Percentiles rank a stretch among this genome's conserved stretches.
phyloP scores from a whole-genome alignment of 306 rosid genomes.

The Sicyos baderoa region DNA sequence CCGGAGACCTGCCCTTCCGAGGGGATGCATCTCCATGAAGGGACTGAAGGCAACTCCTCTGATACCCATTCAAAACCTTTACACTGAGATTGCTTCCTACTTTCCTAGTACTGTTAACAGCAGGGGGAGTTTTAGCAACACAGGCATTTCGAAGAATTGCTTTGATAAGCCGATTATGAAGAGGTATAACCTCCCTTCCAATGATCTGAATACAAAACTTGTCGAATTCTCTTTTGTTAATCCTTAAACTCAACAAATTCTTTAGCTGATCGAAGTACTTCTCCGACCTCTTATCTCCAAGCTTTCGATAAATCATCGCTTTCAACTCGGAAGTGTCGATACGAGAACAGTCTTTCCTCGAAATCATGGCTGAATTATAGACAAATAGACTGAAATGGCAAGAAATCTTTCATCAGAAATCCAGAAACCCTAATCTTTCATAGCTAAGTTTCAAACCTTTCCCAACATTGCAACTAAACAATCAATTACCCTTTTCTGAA shows the following conservation, averaged over 20 bases:
- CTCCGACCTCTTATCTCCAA: conserved; percentile 65
- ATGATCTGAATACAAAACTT: conserved; percentile 48
- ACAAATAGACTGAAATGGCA: conserved; percentile 30
- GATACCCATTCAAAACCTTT: conserved; percentile 40
- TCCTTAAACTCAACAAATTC: conserved; percentile 54
- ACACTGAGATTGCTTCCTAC: conserved; percentile 29
- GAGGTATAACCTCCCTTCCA: conserved; percentile 69
- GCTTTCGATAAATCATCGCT: conserved; percentile 48
- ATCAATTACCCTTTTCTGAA: background rate
- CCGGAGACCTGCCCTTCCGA: conserved; percentile 42
- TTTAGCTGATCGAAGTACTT: conserved; percentile 66
- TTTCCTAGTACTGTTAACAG: conserved; percentile 30
- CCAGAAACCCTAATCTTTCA: conserved; percentile 50
- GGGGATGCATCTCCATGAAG: conserved; percentile 41
- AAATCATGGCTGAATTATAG: conserved; percentile 26
- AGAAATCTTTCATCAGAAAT: conserved; percentile 30
- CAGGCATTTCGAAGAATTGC: conserved; percentile 68
- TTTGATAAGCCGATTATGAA: conserved; percentile 67
- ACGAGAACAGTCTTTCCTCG: conserved; percentile 47
- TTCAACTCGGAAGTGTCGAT: conserved; percentile 63
- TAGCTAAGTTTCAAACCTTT: background rate
- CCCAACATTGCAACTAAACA: background rate
- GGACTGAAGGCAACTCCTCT: conserved; percentile 36
- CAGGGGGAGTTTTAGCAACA: conserved; percentile 66
- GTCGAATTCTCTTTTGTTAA: conserved; percentile 63